Evolutionary conservation across 106 monocot species (phyloP).

Genomic region (Posidonia australis): DNA sequence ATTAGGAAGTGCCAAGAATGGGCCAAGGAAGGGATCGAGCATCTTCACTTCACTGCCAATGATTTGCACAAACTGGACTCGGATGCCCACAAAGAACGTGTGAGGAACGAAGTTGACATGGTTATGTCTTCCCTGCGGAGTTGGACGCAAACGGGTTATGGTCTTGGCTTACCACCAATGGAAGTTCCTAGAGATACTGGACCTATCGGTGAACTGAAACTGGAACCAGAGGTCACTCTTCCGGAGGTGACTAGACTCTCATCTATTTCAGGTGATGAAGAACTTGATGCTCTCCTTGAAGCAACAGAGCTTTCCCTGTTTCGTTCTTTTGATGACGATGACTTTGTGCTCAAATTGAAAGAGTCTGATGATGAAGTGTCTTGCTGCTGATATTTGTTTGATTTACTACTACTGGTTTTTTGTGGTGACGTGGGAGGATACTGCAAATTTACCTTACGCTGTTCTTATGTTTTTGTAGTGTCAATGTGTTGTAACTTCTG

Average conservation of each 20-base stretch:
- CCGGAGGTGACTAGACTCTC: neutral
- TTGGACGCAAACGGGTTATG: neutral
- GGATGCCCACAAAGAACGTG: constrained; percentile 41
- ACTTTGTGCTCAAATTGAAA: neutral
- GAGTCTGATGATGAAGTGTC: neutral
- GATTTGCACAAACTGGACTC: constrained; percentile 28
- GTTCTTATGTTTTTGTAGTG: too few species aligned
- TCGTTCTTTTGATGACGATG: neutral
- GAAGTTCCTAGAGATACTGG: neutral
- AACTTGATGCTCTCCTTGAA: neutral
- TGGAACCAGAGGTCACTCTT: constrained; percentile 5
- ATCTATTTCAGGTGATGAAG: constrained; percentile 5
- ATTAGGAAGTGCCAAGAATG: constrained; percentile 40
- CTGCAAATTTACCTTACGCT: too few species aligned
- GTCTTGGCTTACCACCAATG: neutral
- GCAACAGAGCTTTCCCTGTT: neutral
- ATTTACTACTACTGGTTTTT: too few species aligned
- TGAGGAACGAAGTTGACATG: constrained; percentile 12
- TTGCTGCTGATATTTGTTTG: too few species aligned
- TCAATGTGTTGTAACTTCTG: too few species aligned
- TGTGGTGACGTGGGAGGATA: too few species aligned
- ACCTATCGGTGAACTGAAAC: neutral
- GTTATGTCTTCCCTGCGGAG: constrained; percentile 1
- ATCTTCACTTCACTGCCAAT: constrained; percentile 39
- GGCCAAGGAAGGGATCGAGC: constrained; percentile 57